A percentile compares a stretch with the other conserved stretches of the same genome.
These are phyloP conservation scores for Cryptosporidium tyzzeri DNA, from an alignment of 169 alveolate species.

Conservation along the genomic window DNA sequence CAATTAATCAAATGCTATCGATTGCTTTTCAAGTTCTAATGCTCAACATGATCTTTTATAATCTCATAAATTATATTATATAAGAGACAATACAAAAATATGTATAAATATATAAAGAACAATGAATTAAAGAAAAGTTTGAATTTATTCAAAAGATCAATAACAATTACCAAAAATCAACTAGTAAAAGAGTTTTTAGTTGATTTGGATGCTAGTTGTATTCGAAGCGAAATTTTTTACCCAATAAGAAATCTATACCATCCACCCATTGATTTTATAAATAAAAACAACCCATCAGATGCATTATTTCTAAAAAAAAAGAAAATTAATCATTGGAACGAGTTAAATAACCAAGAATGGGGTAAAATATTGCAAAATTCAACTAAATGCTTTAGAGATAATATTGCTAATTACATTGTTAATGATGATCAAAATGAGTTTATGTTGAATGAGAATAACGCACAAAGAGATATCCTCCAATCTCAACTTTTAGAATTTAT, in stretches of 20 bases:
- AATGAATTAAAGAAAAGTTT: not conserved
- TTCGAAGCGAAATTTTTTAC: slow-evolving; percentile 8
- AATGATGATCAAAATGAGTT: not conserved
- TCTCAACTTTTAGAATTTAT: not conserved
- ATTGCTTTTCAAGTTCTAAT: not conserved
- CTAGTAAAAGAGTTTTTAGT: not conserved
- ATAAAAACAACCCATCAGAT: not conserved
- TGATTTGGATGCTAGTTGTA: not conserved
- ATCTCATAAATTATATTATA: not conserved
- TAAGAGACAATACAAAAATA: not conserved
- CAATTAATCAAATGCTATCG: not conserved
- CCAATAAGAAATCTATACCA: not conserved
- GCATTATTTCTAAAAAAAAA: not conserved
- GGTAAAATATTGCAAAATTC: slow-evolving; percentile 3
- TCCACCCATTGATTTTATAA: not conserved
- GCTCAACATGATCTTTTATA: not conserved
- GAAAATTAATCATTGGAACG: not conserved
- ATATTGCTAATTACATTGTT: not conserved
- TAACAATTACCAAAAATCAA: not conserved
- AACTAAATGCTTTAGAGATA: not conserved
- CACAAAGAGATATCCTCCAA: slow-evolving; percentile 1
- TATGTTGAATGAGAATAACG: not conserved
- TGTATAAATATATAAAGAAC: not conserved
- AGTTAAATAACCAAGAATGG: not conserved
- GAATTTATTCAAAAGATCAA: not conserved